Conservation (phyloP, 257 asterid species). For the Ilex aquifolium region DNA sequence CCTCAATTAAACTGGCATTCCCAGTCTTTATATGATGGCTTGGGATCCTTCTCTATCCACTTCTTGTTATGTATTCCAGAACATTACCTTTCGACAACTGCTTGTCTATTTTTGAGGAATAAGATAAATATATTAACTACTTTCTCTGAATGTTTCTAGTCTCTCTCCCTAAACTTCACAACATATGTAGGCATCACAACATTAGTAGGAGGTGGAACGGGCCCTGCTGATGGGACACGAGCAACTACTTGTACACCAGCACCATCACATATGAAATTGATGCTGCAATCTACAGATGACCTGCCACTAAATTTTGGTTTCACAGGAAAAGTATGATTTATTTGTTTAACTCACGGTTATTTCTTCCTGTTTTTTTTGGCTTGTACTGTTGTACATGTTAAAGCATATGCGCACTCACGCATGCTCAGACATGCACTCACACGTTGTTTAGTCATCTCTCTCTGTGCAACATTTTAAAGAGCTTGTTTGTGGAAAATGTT, state of each 20-base stretch:
- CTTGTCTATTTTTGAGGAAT: too few species aligned
- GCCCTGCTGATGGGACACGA: slow-evolving; percentile 95
- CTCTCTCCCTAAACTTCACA: slow-evolving; percentile 1
- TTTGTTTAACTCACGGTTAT: slow-evolving; percentile 6
- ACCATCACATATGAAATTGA: slow-evolving; percentile 74
- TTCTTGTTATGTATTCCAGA: too few species aligned
- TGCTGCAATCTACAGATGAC: slow-evolving; percentile 91
- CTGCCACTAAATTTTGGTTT: slow-evolving; percentile 94
- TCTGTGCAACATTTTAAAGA: neutral
- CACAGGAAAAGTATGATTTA: slow-evolving; percentile 76
- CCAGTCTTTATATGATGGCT: too few species aligned
- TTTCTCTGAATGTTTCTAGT: neutral
- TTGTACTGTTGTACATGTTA: neutral
- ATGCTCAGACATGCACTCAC: too few species aligned
- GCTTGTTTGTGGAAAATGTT: neutral
- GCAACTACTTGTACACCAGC: slow-evolving; percentile 99
- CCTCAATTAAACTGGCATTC: too few species aligned
- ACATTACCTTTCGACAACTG: too few species aligned
- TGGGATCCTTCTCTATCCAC: too few species aligned
- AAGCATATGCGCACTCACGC: too few species aligned
- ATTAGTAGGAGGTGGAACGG: slow-evolving; percentile 96
- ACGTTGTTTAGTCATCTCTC: neutral
- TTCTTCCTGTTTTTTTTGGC: neutral
- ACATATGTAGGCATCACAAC: slow-evolving; percentile 69
- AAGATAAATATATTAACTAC: too few species aligned